Percentiles rank a stretch among this genome's conserved stretches.
Evolutionary conservation across 805 yeast species (phyloP).

Genomic region (Wickerhamomyces silvicola): DNA sequence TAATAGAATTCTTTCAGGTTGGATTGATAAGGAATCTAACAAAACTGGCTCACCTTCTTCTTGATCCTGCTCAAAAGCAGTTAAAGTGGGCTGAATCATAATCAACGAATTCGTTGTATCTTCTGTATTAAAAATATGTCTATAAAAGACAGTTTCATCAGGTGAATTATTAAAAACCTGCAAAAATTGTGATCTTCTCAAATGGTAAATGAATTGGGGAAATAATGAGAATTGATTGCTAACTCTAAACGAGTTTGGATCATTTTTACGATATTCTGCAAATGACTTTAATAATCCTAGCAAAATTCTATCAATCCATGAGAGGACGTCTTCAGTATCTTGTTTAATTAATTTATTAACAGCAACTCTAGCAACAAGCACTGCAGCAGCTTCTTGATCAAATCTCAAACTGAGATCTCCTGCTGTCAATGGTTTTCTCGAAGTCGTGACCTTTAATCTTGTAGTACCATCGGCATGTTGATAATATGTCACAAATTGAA

Average conservation of each 20-base stretch:
- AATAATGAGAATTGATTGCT: slow-evolving; percentile 42
- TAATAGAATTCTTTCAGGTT: slow-evolving; percentile 48
- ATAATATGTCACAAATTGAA: slow-evolving; percentile 55
- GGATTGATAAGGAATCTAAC: slow-evolving; percentile 56
- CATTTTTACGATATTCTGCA: slow-evolving; percentile 42
- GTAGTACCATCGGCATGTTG: slow-evolving; percentile 55
- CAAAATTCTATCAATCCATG: slow-evolving; percentile 42
- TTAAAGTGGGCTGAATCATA: slow-evolving; percentile 66
- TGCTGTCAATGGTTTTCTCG: slow-evolving; percentile 38
- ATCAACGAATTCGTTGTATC: slow-evolving; percentile 53
- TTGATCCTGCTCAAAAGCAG: slow-evolving; percentile 39
- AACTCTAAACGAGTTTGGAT: slow-evolving; percentile 43
- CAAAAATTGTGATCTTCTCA: slow-evolving; percentile 59
- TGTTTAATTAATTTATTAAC: slow-evolving; percentile 27
- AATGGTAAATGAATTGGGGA: slow-evolving; percentile 64
- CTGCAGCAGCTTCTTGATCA: slow-evolving; percentile 68
- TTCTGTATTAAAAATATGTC: slow-evolving; percentile 57
- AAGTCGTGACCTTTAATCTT: slow-evolving; percentile 57
- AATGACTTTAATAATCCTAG: slow-evolving; percentile 41
- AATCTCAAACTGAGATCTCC: slow-evolving; percentile 41
- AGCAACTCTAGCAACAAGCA: slow-evolving; percentile 50
- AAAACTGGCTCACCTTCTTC: slow-evolving; percentile 58
- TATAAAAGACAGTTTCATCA: slow-evolving; percentile 60
- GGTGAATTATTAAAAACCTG: slow-evolving; percentile 67
- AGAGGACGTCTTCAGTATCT: slow-evolving; percentile 34